Base-by-base conservation (phyloP, 495 filamentous ascomycete species). In the Aspergillus heteromorphus region DNA sequence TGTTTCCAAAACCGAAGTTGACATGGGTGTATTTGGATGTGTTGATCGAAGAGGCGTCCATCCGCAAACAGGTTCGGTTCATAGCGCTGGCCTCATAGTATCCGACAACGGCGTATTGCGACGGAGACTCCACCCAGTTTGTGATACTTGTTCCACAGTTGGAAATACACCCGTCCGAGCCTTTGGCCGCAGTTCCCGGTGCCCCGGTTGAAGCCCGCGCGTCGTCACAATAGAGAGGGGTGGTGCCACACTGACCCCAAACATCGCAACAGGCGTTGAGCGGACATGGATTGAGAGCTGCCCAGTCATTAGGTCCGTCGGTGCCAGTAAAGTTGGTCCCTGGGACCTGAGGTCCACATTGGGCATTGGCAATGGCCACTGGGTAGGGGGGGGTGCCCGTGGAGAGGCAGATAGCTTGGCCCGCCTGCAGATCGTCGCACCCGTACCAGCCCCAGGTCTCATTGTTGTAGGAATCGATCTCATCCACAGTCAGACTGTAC, bases 351-450 rank as follows among this genome's bases (percentile, higher is more conserved):
- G 78, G 78, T 0, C 78, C 78, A 56, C 78, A 81, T 1, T 71
- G 51, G 23, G 73, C 65, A 29, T 67, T 69, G 0, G 55, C 4
- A 0, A 74, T 14, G 0, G 50, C 20, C 2, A 66, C 56, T 0
- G 79, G 80, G 64, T 81, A 58, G 0, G 78, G 74, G 1, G 79
- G 34, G 25, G 4, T n/a, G 16, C 80, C 80, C 1, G 56, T 51
- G 56, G 77, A 80, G 1, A 83, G 34, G n/a, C 42, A 54, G 13
- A 54, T 54, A n/a, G 14, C n/a, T n/a, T 20, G n/a, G 18, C n/a
- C n/a, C n/a, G n/a, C n/a, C n/a, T 54, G 54, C 5, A 62, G 40
- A 11, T 53, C 23, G 0, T 36, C 11, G 18, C 42, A 51, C 9
- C 64, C 52, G 17, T 45, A 31, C 59, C 53, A 62, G 10, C 59